Conservation (phyloP, 495 filamentous ascomycete genomes). For the Jackrogersella multiformis region DNA sequence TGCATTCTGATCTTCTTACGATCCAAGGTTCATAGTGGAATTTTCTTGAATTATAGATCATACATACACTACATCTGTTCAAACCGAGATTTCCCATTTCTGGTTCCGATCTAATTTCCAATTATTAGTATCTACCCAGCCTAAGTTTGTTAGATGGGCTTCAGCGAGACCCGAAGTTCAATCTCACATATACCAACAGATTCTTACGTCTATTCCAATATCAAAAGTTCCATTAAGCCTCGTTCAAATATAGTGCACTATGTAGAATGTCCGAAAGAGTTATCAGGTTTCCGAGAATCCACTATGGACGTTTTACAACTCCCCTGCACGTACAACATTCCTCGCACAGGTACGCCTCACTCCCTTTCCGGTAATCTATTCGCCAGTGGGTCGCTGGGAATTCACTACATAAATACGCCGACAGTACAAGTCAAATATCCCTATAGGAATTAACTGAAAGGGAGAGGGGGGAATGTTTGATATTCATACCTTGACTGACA, state of each 20-base stretch:
- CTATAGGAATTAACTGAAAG: too few relatives aligned
- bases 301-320: too few relatives aligned
- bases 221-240: too few relatives aligned
- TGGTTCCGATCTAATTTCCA: conserved; percentile 20
- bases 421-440: conserved; percentile 2
- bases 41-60: conserved; percentile 2
- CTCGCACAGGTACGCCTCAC: neutral
- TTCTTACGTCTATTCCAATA: neutral
- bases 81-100: conserved; percentile 15
- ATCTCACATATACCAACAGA: neutral
- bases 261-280: neutral
- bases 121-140: neutral
- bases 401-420: too few relatives aligned
- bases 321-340: too few relatives aligned
- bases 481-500: too few relatives aligned
- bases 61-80: conserved; percentile 23
- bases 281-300: neutral
- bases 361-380: conserved; percentile 7
- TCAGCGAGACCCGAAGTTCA: neutral
- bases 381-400: neutral
- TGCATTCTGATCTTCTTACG: neutral
- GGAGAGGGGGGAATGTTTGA: neutral
- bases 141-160: neutral
- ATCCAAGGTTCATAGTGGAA: neutral
- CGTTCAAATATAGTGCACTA: too few relatives aligned